Evolutionary conservation across 129 eudicot genomes (phyloP), one percentile per base, ranked within the genome.

Genomic region (Flaveria sonorensis): DNA sequence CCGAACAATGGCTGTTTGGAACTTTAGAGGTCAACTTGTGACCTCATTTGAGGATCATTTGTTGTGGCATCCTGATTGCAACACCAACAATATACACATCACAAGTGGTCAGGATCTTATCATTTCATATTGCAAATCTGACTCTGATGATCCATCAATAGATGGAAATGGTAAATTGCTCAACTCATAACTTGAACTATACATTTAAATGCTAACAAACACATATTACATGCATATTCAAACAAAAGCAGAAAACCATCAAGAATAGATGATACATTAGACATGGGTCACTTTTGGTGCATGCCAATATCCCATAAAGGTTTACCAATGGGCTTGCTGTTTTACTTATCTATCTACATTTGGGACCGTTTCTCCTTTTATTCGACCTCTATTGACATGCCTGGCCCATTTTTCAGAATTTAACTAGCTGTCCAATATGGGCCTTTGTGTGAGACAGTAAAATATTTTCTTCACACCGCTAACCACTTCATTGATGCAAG

Each of bases 61-160:
- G 15, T 71, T 92, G 68, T 92, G 97, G 97, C 97, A 89, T 87
- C 92, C 97, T 21, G 97, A 89, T 63, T 92, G 96, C 93, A 92
- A 92, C 70, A 92, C 97, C 12, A 89, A 92, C 86, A 92, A 87
- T 77, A 89, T 92, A 40, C 87, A 92, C 79, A 92, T 92, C 78
- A 92, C 97, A 2, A 89, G 97, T 71, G 93, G 89, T 63, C 97
- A 92, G 84, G 97, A 92, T 83, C 91, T 92, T 24, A 92, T 92
- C 62, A 89, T 92, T 53, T 92, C 97, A 28, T 92, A 92, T 50
- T 92, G 97, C 88, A 92, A 92, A 72, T 90, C 96, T 55, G 96
- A 84, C 63, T 78, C 92, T 0, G 91, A 87, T 20, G 96, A 89
- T 67, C 86, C 89, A 9, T 51, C 80, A 28, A 67, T 88, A 21